Conservation (phyloP, 2,329 filamentous ascomycete species). For the Immersiporthe knoxdaviesiana region DNA sequence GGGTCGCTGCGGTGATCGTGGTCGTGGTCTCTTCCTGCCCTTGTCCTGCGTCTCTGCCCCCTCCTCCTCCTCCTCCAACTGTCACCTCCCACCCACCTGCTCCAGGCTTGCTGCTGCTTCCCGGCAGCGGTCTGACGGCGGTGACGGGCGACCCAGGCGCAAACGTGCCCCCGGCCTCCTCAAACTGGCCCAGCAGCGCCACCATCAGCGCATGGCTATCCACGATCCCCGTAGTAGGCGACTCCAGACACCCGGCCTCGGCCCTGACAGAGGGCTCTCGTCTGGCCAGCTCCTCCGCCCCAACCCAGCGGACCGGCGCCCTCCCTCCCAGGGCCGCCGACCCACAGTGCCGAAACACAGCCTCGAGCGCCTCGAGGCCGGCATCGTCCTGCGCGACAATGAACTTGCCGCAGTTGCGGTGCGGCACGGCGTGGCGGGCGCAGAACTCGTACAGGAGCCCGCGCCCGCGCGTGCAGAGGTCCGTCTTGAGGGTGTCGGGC, state of each 20-base stretch:
- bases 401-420: slow-evolving; percentile 86
- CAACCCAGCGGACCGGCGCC: slow-evolving; percentile 75
- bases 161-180: slow-evolving; percentile 74
- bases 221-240: slow-evolving; percentile 84
- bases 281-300: slow-evolving; percentile 59
- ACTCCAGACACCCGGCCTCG: slow-evolving; percentile 76
- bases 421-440: slow-evolving; percentile 64
- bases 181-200: slow-evolving; percentile 74
- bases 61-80: slow-evolving; percentile 51
- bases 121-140: slow-evolving; percentile 54
- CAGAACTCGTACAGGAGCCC: slow-evolving; percentile 81
- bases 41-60: too few relatives aligned
- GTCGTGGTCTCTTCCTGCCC: slow-evolving; percentile 50
- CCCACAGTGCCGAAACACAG: slow-evolving; percentile 51
- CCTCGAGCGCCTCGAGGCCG: slow-evolving; percentile 67
- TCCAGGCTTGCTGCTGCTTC: slow-evolving; percentile 42
- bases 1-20: slow-evolving; percentile 73
- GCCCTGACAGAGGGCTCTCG: slow-evolving; percentile 79
- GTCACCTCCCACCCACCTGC: slow-evolving; percentile 70
- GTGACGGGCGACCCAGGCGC: slow-evolving; percentile 72
- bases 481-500: slow-evolving; percentile 73
- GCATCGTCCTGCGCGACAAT: slow-evolving; percentile 81
- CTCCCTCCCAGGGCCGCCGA: slow-evolving; percentile 41
- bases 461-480: slow-evolving; percentile 78
- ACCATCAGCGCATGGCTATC: slow-evolving; percentile 87